Conservation (phyloP, 192 early-diverging fungal genomes). For the Umbelopsis vinacea region DNA sequence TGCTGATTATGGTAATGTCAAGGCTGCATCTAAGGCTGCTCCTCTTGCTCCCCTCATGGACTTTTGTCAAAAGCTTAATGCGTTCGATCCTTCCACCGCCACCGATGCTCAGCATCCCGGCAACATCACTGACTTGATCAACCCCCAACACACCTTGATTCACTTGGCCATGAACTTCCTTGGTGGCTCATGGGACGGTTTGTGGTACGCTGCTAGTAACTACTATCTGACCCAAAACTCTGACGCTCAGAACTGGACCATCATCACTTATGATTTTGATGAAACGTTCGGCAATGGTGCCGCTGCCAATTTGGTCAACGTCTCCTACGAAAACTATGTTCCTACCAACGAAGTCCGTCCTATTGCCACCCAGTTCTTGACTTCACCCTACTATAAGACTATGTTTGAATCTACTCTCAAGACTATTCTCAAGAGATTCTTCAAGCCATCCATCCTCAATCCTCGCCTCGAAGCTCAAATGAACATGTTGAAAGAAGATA, state of each 20-base stretch:
- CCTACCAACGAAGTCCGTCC: conserved; percentile 36
- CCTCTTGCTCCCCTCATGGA: conserved; percentile 27
- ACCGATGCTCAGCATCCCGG: conserved; percentile 23
- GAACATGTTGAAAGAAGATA: conserved; percentile 46
- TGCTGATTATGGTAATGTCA: conserved; percentile 20
- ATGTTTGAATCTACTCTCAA: conserved; percentile 46
- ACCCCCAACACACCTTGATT: conserved; percentile 31
- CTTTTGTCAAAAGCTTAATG: conserved; percentile 16
- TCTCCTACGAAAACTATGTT: conserved; percentile 40
- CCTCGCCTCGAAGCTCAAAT: conserved; percentile 41
- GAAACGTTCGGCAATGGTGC: conserved; percentile 44
- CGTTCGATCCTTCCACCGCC: conserved; percentile 17
- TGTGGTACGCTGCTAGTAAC: conserved; percentile 47
- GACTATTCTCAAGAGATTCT: conserved; percentile 45
- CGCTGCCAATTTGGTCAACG: conserved; percentile 28
- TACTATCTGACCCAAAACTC: conserved; percentile 49
- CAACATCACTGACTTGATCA: conserved; percentile 23
- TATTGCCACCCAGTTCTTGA: conserved; percentile 33
- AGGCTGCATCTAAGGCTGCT: conserved; percentile 16
- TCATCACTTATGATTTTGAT: conserved; percentile 50
- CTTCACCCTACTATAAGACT: conserved; percentile 38
- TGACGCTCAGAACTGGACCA: conserved; percentile 41
- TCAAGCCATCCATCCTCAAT: conserved; percentile 44
- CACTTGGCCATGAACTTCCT: conserved; percentile 46
- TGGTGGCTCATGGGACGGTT: conserved; percentile 43